These are phyloP conservation scores for Kentomonas sorsogonicus DNA, from an alignment of 208 protist species.

Conservation along the genomic window DNA sequence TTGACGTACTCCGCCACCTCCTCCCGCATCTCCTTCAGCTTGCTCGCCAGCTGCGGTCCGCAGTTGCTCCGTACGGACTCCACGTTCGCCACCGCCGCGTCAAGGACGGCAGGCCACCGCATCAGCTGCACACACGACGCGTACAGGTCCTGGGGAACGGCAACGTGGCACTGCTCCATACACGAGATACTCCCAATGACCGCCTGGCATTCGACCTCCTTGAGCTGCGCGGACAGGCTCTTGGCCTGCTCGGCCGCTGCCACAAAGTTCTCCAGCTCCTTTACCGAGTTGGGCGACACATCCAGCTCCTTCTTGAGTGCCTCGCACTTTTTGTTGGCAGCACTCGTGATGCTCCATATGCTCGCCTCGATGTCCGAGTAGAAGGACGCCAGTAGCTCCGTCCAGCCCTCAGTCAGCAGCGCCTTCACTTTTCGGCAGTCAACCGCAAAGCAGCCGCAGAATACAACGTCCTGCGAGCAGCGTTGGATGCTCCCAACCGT, in stretches of 20 bases:
- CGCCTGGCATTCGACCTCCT: slow-evolving; percentile 30
- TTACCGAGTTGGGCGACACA: slow-evolving; percentile 46
- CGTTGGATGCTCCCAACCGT: slow-evolving; percentile 35
- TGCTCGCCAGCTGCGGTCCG: slow-evolving; percentile 42
- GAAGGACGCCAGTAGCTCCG: slow-evolving; percentile 40
- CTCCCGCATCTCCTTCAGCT: slow-evolving; percentile 41
- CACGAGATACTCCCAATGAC: slow-evolving; percentile 54
- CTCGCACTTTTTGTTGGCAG: slow-evolving; percentile 35
- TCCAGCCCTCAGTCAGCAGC: slow-evolving; percentile 50
- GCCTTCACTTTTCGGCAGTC: slow-evolving; percentile 46
- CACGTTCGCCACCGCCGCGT: slow-evolving; percentile 21
- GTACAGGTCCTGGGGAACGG: slow-evolving; percentile 54
- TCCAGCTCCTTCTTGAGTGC: slow-evolving; percentile 29
- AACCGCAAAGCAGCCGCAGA: slow-evolving; percentile 71
- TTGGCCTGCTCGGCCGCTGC: slow-evolving; percentile 33
- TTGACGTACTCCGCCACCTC: slow-evolving; percentile 41
- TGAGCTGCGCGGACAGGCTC: slow-evolving; percentile 31
- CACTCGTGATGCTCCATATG: slow-evolving; percentile 23
- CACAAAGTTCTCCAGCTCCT: slow-evolving; percentile 63
- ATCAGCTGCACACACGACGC: slow-evolving; percentile 53
- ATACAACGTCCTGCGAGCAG: slow-evolving; percentile 57
- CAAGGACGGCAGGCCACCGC: slow-evolving; percentile 41
- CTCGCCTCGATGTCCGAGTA: slow-evolving; percentile 34
- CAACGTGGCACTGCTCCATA: slow-evolving; percentile 59
- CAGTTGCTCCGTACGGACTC: slow-evolving; percentile 29